A percentile compares a stretch with the other conserved stretches of the same genome.
Conservation (phyloP, 305 asterid genomes). For the Rubia peregrina region DNA sequence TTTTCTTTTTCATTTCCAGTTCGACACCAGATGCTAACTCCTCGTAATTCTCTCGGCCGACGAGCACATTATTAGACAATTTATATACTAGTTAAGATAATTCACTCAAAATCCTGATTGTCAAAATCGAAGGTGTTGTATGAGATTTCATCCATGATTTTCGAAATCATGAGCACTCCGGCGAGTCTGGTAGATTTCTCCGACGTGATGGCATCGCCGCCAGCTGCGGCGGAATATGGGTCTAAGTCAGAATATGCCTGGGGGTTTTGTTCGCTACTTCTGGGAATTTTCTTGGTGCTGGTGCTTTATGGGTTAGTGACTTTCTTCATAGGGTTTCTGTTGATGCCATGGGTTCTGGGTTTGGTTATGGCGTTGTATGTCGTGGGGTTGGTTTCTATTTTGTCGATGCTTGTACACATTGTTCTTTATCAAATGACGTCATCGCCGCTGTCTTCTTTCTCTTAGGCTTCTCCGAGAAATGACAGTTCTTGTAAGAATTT, state of each 20-base stretch:
- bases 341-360: conserved; percentile 96
- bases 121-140: conserved; percentile 37
- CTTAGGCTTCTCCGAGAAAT: conserved; percentile 38
- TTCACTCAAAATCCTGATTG: too few species aligned
- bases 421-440: conserved; percentile 31
- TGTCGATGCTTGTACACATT: conserved; percentile 75
- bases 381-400: conserved; percentile 65
- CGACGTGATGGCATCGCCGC: conserved; percentile 23
- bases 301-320: conserved; percentile 90
- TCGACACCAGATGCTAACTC: too few species aligned
- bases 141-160: conserved; percentile 58
- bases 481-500: conserved; percentile 44
- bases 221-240: conserved; percentile 24
- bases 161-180: conserved; percentile 49
- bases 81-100: too few species aligned
- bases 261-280: conserved; percentile 70
- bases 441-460: conserved; percentile 23
- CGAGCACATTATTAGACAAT: too few species aligned
- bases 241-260: conserved; percentile 60
- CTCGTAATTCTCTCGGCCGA: too few species aligned
- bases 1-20: too few species aligned
- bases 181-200: conserved; percentile 41
- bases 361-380: conserved; percentile 57
- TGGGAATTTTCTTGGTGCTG: conserved; percentile 63
- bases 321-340: conserved; percentile 73